A percentile compares a stretch with the other conserved stretches of the same genome.
phyloP scores from a whole-genome alignment of 495 filamentous ascomycete species.

The Penicillium manginii region DNA sequence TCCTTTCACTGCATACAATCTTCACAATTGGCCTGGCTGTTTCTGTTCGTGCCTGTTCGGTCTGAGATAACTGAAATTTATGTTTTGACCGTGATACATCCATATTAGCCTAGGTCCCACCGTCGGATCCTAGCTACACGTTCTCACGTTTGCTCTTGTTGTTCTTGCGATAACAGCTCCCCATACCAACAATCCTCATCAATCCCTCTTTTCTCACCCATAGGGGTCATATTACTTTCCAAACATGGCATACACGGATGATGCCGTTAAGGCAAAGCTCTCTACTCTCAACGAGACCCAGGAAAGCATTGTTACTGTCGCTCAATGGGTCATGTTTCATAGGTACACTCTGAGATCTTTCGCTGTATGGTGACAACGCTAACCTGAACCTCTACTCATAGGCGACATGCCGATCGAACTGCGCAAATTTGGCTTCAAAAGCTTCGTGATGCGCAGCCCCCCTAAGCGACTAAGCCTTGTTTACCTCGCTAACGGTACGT shows the following conservation, averaged over 20 bases:
- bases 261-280: slow-evolving; percentile 90
- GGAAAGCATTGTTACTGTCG: slow-evolving; percentile 91
- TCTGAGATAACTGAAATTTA: not conserved
- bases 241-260: slow-evolving; percentile 89
- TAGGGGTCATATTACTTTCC: not conserved
- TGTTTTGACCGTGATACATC: too few relatives aligned
- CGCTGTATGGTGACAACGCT: slow-evolving; percentile 21
- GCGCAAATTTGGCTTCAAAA: slow-evolving; percentile 87
- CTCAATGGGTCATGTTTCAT: slow-evolving; percentile 99
- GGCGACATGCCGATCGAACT: slow-evolving; percentile 86
- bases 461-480: slow-evolving; percentile 88
- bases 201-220: not conserved
- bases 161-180: not conserved
- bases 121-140: too few relatives aligned
- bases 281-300: slow-evolving; percentile 94
- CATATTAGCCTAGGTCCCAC: too few relatives aligned
- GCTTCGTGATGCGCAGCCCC: slow-evolving; percentile 77
- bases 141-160: too few relatives aligned
- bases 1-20: not conserved
- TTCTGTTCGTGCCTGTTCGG: not conserved
- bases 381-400: slow-evolving; percentile 37
- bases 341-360: slow-evolving; percentile 58
- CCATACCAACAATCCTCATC: not conserved
- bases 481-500: slow-evolving; percentile 90
- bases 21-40: not conserved